Evolutionary conservation across 805 yeast genomes (phyloP).

Genomic region (Candida dajiaensis): DNA sequence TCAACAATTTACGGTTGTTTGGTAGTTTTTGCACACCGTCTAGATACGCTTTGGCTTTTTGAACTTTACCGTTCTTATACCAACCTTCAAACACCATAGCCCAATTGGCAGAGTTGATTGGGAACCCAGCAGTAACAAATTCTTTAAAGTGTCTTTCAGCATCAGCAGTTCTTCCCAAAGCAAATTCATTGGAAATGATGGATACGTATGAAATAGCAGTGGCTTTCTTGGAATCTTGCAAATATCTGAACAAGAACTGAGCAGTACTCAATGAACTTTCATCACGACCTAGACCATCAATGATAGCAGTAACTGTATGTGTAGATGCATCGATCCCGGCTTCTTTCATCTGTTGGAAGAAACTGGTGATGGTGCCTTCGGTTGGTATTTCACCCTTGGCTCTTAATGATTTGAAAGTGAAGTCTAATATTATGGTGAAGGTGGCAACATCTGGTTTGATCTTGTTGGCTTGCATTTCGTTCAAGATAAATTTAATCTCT

Average conservation of each 20-base stretch:
- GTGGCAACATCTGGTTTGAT: slow-evolving; percentile 57
- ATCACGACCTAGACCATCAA: slow-evolving; percentile 46
- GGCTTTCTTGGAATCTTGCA: slow-evolving; percentile 29
- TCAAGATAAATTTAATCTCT: slow-evolving; percentile 44
- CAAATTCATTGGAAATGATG: slow-evolving; percentile 42
- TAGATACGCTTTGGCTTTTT: slow-evolving; percentile 16
- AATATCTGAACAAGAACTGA: slow-evolving; percentile 37
- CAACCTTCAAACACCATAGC: slow-evolving; percentile 23
- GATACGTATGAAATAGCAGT: slow-evolving; percentile 37
- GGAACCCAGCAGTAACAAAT: slow-evolving; percentile 27
- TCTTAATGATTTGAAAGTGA: slow-evolving; percentile 40
- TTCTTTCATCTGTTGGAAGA: slow-evolving; percentile 36
- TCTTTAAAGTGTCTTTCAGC: slow-evolving; percentile 30
- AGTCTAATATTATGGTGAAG: slow-evolving; percentile 52
- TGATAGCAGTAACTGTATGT: slow-evolving; percentile 44
- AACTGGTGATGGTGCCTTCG: slow-evolving; percentile 29
- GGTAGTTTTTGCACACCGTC: slow-evolving; percentile 2
- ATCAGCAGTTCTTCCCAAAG: slow-evolving; percentile 32
- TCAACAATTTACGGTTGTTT: slow-evolving; percentile 4
- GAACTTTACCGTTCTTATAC: slow-evolving; percentile 6
- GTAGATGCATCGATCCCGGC: slow-evolving; percentile 35
- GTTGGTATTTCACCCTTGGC: slow-evolving; percentile 39
- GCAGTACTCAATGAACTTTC: slow-evolving; percentile 47
- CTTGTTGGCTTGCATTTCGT: slow-evolving; percentile 35
- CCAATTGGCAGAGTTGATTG: slow-evolving; percentile 13